phyloP scores from a whole-genome alignment of 2,329 filamentous ascomycete genomes.

The Colletotrichum tofieldiae region DNA sequence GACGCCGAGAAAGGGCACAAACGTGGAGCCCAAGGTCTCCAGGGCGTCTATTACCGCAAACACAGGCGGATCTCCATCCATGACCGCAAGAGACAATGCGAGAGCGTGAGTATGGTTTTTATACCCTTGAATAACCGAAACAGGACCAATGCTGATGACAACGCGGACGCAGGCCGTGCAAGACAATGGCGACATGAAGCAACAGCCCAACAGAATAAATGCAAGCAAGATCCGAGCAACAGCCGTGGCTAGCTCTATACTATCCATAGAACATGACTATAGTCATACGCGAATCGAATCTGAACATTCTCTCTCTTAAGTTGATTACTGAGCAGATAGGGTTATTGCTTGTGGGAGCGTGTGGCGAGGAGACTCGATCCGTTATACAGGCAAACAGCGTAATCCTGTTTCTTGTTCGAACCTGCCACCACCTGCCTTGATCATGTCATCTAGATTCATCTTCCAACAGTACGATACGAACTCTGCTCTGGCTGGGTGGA shows the following conservation, averaged over 20 bases:
- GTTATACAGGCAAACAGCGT: background rate
- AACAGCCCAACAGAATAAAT: background rate
- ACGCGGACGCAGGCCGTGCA: background rate
- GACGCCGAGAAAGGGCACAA: background rate
- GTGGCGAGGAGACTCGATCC: background rate
- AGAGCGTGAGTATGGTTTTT: background rate
- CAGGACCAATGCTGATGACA: background rate
- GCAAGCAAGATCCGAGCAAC: background rate
- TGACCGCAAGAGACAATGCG: background rate
- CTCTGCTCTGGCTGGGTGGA: background rate
- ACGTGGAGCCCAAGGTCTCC: background rate
- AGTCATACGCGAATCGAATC: background rate
- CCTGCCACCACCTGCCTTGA: background rate
- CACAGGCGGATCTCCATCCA: too few relatives aligned
- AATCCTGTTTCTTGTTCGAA: too few relatives aligned
- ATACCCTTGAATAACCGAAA: background rate
- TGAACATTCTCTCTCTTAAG: background rate
- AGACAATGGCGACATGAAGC: background rate
- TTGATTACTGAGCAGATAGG: background rate
- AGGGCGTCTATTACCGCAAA: slow-evolving; percentile 4
- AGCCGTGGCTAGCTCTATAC: background rate
- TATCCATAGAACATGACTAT: background rate
- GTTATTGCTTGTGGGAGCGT: background rate
- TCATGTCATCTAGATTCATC: background rate
- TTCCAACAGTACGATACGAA: background rate